These are phyloP conservation scores for Geotrichum klebahnii DNA, from an alignment of 1,139 yeast genomes.

Conservation along the genomic window DNA sequence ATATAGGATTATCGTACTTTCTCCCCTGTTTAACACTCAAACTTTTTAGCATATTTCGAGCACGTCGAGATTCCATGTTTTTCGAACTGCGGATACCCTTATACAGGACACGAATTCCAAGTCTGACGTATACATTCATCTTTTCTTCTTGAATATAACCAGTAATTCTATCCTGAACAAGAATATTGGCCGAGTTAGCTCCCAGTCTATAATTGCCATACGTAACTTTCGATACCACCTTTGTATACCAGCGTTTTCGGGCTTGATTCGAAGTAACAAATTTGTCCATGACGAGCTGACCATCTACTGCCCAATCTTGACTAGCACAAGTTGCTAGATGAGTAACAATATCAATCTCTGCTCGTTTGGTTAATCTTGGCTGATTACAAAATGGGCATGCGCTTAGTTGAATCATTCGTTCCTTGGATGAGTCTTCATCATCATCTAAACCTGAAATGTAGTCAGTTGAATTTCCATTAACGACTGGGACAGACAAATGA, in stretches of 20 bases:
- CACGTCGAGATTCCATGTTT: slow-evolving; percentile 54
- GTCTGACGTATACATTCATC: slow-evolving; percentile 80
- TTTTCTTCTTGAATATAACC: slow-evolving; percentile 89
- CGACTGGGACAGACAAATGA: neutral
- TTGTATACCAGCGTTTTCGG: slow-evolving; percentile 82
- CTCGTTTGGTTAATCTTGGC: slow-evolving; percentile 53
- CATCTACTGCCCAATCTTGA: slow-evolving; percentile 68
- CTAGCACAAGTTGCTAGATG: slow-evolving; percentile 87
- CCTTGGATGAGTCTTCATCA: slow-evolving; percentile 24
- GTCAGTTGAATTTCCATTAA: slow-evolving; percentile 3
- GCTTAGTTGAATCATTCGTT: slow-evolving; percentile 54
- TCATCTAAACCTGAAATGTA: slow-evolving; percentile 19
- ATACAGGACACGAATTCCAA: slow-evolving; percentile 81
- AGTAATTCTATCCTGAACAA: slow-evolving; percentile 86
- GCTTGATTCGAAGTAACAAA: slow-evolving; percentile 82
- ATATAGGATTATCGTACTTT: slow-evolving; percentile 70
- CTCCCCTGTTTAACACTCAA: slow-evolving; percentile 77
- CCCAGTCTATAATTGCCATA: slow-evolving; percentile 88
- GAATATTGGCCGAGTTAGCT: slow-evolving; percentile 84
- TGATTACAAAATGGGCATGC: slow-evolving; percentile 75
- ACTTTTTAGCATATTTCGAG: slow-evolving; percentile 55
- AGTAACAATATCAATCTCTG: slow-evolving; percentile 66
- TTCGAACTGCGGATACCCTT: slow-evolving; percentile 55
- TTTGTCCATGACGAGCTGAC: slow-evolving; percentile 59
- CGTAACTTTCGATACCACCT: slow-evolving; percentile 73